phyloP scores from a whole-genome alignment of 2,329 filamentous ascomycete genomes.

The Pseudogymnoascus destructans region DNA sequence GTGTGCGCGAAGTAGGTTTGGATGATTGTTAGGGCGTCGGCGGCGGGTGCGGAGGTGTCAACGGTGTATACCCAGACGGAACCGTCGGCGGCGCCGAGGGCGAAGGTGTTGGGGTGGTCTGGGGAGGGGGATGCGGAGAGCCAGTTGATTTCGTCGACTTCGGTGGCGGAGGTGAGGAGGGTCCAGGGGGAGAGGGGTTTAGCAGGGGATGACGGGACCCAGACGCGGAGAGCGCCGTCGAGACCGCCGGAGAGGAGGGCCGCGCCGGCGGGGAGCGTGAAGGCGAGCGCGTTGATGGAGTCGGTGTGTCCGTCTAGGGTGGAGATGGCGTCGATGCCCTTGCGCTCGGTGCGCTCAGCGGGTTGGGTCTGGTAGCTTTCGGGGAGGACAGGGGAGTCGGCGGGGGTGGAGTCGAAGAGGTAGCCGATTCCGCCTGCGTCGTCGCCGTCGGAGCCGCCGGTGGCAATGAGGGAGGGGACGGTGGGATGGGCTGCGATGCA shows the following conservation, averaged over 20 bases:
- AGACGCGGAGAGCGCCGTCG: constrained; percentile 69
- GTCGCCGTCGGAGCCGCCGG: constrained; percentile 66
- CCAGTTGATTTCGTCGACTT: constrained; percentile 96
- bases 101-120: constrained; percentile 64
- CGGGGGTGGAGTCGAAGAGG: constrained; percentile 64
- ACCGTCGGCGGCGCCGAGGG: constrained; percentile 78
- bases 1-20: constrained; percentile 91
- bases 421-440: constrained; percentile 57
- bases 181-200: constrained; percentile 42
- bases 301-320: constrained; percentile 83
- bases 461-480: constrained; percentile 65
- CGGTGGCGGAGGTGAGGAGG: constrained; percentile 65
- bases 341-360: constrained; percentile 42
- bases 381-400: constrained; percentile 56
- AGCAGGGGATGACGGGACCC: constrained; percentile 37
- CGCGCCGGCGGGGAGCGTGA: constrained; percentile 71
- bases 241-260: constrained; percentile 78
- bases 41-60: constrained; percentile 43
- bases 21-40: constrained; percentile 60
- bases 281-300: constrained; percentile 74
- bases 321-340: constrained; percentile 51
- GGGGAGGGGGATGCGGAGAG: constrained; percentile 60
- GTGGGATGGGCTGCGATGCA: constrained; percentile 85
- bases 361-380: constrained; percentile 59
- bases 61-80: constrained; percentile 95